These are phyloP conservation scores for Nepenthes mirabilis DNA, from an alignment of 148 eudicot species.

Conservation along the genomic window DNA sequence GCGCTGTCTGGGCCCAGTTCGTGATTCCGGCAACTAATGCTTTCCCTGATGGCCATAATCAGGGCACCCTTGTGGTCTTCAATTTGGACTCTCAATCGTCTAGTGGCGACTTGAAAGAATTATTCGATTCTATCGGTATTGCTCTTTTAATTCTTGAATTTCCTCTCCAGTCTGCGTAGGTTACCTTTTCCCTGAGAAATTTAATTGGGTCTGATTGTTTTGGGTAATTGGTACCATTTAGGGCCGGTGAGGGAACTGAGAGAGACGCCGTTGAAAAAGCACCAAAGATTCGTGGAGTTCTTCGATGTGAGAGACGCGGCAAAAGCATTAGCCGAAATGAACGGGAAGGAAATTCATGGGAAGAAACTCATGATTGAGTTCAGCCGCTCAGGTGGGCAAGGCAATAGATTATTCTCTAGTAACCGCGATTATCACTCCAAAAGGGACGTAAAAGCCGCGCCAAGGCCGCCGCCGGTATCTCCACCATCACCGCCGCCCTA, in stretches of 20 bases:
- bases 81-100: slow-evolving; percentile 36
- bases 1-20: slow-evolving; percentile 83
- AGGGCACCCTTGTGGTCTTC: slow-evolving; percentile 71
- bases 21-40: slow-evolving; percentile 26
- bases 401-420: slow-evolving; percentile 5
- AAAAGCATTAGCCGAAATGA: slow-evolving; percentile 38
- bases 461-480: neutral
- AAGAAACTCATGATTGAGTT: slow-evolving; percentile 37
- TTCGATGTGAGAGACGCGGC: slow-evolving; percentile 72
- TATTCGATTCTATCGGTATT: slow-evolving; percentile 56
- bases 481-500: neutral
- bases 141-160: neutral
- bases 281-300: slow-evolving; percentile 70
- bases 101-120: slow-evolving; percentile 17
- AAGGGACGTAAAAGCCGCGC: neutral
- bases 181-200: too few relatives aligned
- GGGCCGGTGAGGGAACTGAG: slow-evolving; percentile 77
- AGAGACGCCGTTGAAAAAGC: slow-evolving; percentile 57
- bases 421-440: neutral
- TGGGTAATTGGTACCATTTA: slow-evolving; percentile 3
- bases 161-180: too few relatives aligned
- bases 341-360: slow-evolving; percentile 59
- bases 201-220: neutral
- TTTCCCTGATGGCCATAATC: slow-evolving; percentile 55
- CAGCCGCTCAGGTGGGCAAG: slow-evolving; percentile 65